Percentiles rank a stretch among this genome's conserved stretches.
These are phyloP conservation scores for Coniochaeta sp. DNA, from an alignment of 2,329 filamentous ascomycete genomes.

Conservation along the genomic window DNA sequence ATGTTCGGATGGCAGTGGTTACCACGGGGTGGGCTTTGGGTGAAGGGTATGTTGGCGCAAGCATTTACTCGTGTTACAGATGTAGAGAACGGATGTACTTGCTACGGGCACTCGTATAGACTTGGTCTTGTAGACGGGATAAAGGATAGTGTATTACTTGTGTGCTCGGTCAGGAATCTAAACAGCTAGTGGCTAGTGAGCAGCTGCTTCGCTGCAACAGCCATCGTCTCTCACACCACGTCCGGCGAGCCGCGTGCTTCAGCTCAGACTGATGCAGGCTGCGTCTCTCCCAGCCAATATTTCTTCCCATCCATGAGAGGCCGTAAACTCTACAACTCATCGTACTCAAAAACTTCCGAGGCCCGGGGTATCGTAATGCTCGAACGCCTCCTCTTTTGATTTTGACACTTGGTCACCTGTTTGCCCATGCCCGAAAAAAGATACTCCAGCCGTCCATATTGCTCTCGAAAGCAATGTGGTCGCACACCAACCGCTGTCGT, in stretches of 20 bases:
- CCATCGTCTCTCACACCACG: not conserved
- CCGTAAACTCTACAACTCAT: not conserved
- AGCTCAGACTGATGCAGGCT: not conserved
- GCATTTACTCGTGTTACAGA: too few relatives aligned
- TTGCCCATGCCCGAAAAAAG: not conserved
- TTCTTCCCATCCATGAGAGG: not conserved
- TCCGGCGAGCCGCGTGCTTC: not conserved
- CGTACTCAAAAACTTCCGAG: not conserved
- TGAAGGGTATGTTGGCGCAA: too few relatives aligned
- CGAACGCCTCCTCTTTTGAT: not conserved
- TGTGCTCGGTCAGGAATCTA: not conserved
- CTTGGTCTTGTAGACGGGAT: too few relatives aligned
- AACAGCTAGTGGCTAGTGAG: not conserved
- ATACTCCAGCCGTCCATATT: not conserved
- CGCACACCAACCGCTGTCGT: too few relatives aligned
- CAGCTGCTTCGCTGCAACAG: not conserved
- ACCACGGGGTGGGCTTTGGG: too few relatives aligned
- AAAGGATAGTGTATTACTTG: constrained; percentile 6
- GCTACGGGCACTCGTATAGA: too few relatives aligned
- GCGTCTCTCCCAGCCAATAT: not conserved
- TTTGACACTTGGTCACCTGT: not conserved
- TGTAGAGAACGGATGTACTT: too few relatives aligned
- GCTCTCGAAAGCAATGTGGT: constrained; percentile 1
- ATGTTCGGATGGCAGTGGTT: too few relatives aligned
- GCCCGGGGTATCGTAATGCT: not conserved